These are phyloP conservation scores for Mycena vitilis DNA, from an alignment of 768 basidiomycete species.

Conservation along the genomic window DNA sequence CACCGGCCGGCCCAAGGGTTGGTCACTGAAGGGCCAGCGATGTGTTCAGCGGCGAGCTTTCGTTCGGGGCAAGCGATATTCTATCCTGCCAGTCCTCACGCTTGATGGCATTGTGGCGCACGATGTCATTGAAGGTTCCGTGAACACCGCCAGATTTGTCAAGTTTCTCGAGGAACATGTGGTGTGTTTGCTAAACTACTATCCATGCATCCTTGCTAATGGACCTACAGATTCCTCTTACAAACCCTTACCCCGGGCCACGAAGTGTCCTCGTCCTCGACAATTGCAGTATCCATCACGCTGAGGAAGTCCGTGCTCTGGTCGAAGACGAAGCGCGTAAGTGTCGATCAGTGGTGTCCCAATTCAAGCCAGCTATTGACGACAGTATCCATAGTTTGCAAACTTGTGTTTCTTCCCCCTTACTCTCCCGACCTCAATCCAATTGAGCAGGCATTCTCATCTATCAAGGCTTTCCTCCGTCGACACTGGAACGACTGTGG, in stretches of 20 bases:
- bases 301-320: conserved; percentile 39
- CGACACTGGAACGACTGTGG: conserved; percentile 15
- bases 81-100: conserved; percentile 37
- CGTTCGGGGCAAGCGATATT: conserved; percentile 33
- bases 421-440: too few species aligned
- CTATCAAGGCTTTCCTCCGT: neutral
- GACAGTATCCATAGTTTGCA: too few species aligned
- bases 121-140: conserved; percentile 39
- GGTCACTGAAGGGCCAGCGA: too few species aligned
- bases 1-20: too few species aligned
- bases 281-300: conserved; percentile 49
- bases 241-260: conserved; percentile 43
- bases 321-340: conserved; percentile 37
- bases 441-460: too few species aligned
- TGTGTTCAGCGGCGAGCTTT: too few species aligned
- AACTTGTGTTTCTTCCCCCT: too few species aligned
- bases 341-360: neutral
- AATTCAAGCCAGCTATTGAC: too few species aligned
- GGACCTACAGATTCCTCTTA: conserved; percentile 29
- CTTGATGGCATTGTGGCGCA: conserved; percentile 35
- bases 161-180: conserved; percentile 37
- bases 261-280: conserved; percentile 49
- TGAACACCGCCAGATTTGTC: conserved; percentile 39
- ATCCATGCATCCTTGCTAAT: neutral
- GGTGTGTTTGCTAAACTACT: conserved; percentile 17